A percentile compares a stretch with the other conserved stretches of the same genome.
These are phyloP conservation scores for Cymodocea nodosa DNA, from an alignment of 116 monocot species.

Conservation along the genomic window DNA sequence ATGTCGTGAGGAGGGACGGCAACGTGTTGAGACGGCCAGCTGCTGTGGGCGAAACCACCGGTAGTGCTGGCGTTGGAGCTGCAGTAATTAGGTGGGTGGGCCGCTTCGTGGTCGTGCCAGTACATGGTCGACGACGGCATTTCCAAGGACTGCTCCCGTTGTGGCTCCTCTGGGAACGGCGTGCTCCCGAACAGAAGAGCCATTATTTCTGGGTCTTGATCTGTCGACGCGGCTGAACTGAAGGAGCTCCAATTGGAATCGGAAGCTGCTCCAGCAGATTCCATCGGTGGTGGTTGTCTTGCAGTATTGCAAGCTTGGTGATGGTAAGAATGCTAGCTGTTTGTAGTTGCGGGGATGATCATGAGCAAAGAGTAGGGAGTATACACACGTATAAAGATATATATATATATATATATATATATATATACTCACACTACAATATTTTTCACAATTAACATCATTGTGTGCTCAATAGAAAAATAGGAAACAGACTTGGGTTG, in stretches of 20 bases:
- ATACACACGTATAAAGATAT: background rate
- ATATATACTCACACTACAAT: too few species aligned
- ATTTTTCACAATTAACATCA: too few species aligned
- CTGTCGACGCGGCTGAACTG: slow-evolving; percentile 10
- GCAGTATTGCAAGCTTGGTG: too few species aligned
- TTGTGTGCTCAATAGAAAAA: too few species aligned
- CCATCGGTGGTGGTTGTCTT: background rate
- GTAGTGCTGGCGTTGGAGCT: background rate
- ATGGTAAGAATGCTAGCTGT: background rate
- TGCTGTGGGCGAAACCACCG: too few species aligned
- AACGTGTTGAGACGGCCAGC: too few species aligned
- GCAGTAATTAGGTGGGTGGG: background rate
- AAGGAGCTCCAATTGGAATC: slow-evolving; percentile 32
- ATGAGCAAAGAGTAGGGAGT: too few species aligned
- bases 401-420: background rate
- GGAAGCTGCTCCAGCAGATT: slow-evolving; percentile 6
- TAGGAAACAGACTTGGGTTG: too few species aligned
- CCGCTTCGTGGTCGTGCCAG: slow-evolving; percentile 23
- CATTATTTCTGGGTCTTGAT: slow-evolving; percentile 41
- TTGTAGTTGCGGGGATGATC: background rate
- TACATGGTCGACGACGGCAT: slow-evolving; percentile 15
- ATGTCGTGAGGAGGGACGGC: slow-evolving; percentile 8
- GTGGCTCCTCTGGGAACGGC: slow-evolving; percentile 13
- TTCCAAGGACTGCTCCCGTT: slow-evolving; percentile 15
- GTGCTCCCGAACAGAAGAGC: slow-evolving; percentile 26